phyloP scores from a whole-genome alignment of 2,329 filamentous ascomycete genomes.

The Pseudogymnoascus sp. region DNA sequence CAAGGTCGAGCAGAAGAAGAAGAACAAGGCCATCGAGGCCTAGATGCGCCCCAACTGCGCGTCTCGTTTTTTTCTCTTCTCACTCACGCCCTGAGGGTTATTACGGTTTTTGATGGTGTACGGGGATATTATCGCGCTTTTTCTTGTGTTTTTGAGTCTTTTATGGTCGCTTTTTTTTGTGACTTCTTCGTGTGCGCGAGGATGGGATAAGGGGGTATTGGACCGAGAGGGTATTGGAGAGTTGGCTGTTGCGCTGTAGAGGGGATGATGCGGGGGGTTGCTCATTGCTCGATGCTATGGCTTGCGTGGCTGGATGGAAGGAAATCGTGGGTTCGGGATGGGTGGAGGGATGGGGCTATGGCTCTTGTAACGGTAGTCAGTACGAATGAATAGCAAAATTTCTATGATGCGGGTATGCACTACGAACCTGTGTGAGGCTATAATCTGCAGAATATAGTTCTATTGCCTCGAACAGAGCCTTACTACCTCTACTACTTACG shows the following conservation, averaged over 20 bases:
- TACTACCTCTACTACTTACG: no score
- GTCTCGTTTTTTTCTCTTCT: neutral
- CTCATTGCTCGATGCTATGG: neutral
- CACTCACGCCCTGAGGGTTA: conserved; percentile 2
- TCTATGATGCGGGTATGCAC: neutral
- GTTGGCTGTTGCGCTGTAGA: neutral
- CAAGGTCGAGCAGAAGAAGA: conserved; percentile 98
- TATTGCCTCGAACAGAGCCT: no score
- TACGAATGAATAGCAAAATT: conserved; percentile 7
- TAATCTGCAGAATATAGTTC: no score
- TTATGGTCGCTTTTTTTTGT: neutral
- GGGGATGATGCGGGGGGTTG: neutral
- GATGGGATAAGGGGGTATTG: neutral
- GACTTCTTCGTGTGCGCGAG: neutral
- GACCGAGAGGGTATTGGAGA: neutral
- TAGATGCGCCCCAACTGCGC: conserved; percentile 24
- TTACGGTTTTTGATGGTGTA: conserved; percentile 10
- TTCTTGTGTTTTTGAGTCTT: neutral
- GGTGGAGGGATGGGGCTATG: neutral
- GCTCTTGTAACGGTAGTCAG: conserved; percentile 10
- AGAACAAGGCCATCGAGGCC: conserved; percentile 50
- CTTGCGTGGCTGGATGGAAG: neutral
- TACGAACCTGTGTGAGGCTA: no score
- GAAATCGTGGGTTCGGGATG: neutral
- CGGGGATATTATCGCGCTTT: conserved; percentile 5